Percentiles rank a stretch among this genome's conserved stretches.
Conservation (phyloP, 2,329 filamentous ascomycete species). For the Fusarium avenaceum region DNA sequence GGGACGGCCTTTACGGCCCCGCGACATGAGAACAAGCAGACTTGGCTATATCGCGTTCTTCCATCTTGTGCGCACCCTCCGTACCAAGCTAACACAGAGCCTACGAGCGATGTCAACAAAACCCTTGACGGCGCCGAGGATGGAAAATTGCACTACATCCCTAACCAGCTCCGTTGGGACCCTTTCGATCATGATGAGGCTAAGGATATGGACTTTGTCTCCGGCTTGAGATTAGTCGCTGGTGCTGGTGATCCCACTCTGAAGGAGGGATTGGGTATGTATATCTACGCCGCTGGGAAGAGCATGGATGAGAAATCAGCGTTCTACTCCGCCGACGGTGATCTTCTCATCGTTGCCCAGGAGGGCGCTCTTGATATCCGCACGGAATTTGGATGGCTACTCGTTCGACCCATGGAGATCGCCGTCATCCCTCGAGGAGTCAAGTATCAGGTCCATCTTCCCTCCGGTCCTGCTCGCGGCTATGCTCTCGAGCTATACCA, state of each 20-base stretch:
- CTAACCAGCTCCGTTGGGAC: slow-evolving; percentile 88
- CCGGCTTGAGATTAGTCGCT: slow-evolving; percentile 76
- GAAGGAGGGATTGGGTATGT: slow-evolving; percentile 84
- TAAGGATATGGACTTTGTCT: slow-evolving; percentile 64
- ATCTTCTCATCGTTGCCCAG: slow-evolving; percentile 82
- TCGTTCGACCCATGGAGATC: slow-evolving; percentile 84
- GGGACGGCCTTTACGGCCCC: slow-evolving; percentile 80
- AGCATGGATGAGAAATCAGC: slow-evolving; percentile 81
- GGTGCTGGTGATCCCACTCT: slow-evolving; percentile 84
- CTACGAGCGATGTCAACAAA: slow-evolving; percentile 46
- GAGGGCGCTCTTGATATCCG: slow-evolving; percentile 80
- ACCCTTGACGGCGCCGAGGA: slow-evolving; percentile 42
- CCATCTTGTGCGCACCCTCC: slow-evolving; percentile 73
- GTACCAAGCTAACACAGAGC: slow-evolving; percentile 63
- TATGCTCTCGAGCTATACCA: slow-evolving; percentile 83
- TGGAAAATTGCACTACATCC: slow-evolving; percentile 58
- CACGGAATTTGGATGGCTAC: slow-evolving; percentile 80
- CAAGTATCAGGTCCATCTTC: slow-evolving; percentile 78
- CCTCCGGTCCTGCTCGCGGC: slow-evolving; percentile 72
- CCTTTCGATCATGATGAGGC: slow-evolving; percentile 79
- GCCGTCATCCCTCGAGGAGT: slow-evolving; percentile 81
- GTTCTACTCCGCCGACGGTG: slow-evolving; percentile 88
- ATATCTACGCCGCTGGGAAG: slow-evolving; percentile 82
- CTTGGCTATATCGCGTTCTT: slow-evolving; percentile 79
- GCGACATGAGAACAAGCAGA: slow-evolving; percentile 76